Evolutionary conservation across 169 alveolate genomes (phyloP).

Genomic region (Besnoitia besnoiti): DNA sequence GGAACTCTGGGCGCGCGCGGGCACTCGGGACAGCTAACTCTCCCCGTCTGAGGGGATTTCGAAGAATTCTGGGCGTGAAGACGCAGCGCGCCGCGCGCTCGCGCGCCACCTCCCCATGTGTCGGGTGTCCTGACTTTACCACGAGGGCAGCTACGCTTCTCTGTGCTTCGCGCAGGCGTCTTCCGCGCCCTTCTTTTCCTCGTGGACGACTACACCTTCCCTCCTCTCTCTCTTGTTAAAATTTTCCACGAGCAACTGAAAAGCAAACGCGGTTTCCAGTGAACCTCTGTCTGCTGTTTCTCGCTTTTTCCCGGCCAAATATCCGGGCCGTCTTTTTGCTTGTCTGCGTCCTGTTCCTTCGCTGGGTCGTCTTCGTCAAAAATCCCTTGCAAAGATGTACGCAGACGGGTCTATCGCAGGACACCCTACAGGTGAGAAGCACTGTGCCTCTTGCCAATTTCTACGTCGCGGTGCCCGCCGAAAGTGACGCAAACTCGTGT

Average conservation of each 20-base stretch:
- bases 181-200: neutral
- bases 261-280: neutral
- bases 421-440: neutral
- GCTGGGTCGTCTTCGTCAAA: neutral
- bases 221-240: neutral
- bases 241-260: neutral
- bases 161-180: neutral
- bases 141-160: neutral
- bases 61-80: neutral
- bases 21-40: neutral
- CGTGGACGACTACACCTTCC: neutral
- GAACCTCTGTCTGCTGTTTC: neutral
- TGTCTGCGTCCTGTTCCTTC: neutral
- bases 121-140: neutral
- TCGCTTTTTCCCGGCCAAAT: neutral
- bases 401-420: conserved; percentile 13
- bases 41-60: neutral
- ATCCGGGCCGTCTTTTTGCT: neutral
- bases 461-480: no score
- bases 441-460: no score
- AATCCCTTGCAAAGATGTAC: neutral
- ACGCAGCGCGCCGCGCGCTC: neutral
- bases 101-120: neutral
- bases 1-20: neutral
- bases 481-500: no score